Evolutionary conservation across 1,139 yeast species (phyloP), one percentile per base, ranked within the genome.

Genomic region (Hemisphaericaspora xylofermentans): DNA sequence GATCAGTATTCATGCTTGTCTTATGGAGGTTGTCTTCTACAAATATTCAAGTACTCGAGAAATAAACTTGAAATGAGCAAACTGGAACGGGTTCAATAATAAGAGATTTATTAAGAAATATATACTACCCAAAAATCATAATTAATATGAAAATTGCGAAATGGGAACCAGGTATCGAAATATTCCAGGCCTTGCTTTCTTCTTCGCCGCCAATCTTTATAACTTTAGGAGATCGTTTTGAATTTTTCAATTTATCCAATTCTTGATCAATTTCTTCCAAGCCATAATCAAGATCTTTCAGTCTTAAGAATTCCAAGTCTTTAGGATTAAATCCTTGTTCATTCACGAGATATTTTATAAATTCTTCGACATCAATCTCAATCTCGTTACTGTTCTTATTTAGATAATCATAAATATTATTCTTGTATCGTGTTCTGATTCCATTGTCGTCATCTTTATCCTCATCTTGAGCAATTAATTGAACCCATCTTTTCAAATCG

Each of bases 11-110:
- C 42, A 87, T 85, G 85, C 58, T 85, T 58, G 53, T 87, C 6
- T 62, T 88, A 52, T 89, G 96, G 96, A 70, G 88, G 49, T 56
- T 84, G 33, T 68, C 83, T 16, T 62, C 78, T 29, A 79, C 88
- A 2, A 74, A 78, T 47, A 69, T 83, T 26, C 84, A 78, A 12
- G 79, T 78, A 3, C 56, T 60, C 40, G 66, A 63, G 40, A 58
- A 48, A 17, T n/a, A 28, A 12, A 18, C 12, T 12, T 28, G 15
- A 16, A 29, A 6, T 16, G 26, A 19, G 17, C 24, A 18, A 19
- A 16, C 3, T 17, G 18, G 27, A 7, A 7, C 4, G 15, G 13
- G 28, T 33, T 29, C 37, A 32, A 21, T 34, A 29, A 19, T 19
- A 24, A 31, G 25, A 17, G 5, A 19, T 31, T 6, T 16, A 31